Evolutionary conservation across 176 grass and related monocot genomes (phyloP), one percentile per base, ranked within the genome.

Genomic region (Miscanthus lutarioriparius): DNA sequence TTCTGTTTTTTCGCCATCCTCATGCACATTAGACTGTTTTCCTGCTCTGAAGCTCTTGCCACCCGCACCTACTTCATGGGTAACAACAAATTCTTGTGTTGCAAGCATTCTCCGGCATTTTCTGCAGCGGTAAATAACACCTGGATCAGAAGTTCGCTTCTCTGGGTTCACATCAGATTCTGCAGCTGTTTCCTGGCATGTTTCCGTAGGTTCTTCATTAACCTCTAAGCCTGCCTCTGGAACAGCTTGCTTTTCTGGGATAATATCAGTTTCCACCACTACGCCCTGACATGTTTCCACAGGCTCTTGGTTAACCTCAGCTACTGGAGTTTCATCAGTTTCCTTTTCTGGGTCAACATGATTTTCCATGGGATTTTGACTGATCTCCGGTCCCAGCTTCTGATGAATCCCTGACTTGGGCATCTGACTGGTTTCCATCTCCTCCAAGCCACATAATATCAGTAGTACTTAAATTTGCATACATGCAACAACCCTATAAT

Each of bases 101-200:
- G 96, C 93, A 30, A 98, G 93, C 82, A 98, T 93, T 70, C 87
- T 82, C 3, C 91, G 82, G 26, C 96, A 98, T 49, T 80, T 93
- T 85, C 88, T 95, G 77, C 92, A 95, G 64, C 87, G 79, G 82
- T 95, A 98, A 56, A 95, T 77, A 63, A 71, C 37, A 40, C 86
- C 86, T 72, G 89, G 92, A 82, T 91, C 22, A 86, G 51, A 23
- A 68, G 66, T 48, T 28, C 40, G 27, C 44, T 81, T 76, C 47
- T 78, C 80, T 44, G 43, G 35, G 58, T 49, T 77, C 23, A 51
- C 87, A 47, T 79, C 74, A 70, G 75, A 82, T 88, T 80, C 86
- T 73, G 73, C 75, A 51, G 47, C 61, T 45, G 70, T 40, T 41
- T 82, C 47, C 14, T 75, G 70, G 37, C 23, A 37, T 72, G 48